These are phyloP conservation scores for Apiosordaria backusii DNA, from an alignment of 495 filamentous ascomycete species.

Conservation along the genomic window DNA sequence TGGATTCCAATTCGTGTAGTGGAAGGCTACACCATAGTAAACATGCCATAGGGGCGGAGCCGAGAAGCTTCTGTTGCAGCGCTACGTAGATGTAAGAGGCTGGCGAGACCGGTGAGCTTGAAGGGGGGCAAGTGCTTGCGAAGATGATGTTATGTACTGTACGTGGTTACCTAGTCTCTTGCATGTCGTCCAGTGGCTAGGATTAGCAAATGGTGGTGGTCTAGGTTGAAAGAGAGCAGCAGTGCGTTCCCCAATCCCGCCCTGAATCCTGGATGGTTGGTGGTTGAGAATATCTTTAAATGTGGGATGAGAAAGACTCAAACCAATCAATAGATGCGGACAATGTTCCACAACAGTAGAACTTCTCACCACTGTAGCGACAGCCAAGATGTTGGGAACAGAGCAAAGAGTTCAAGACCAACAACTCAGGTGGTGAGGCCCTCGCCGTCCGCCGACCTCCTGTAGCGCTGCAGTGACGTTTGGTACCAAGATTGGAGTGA, in stretches of 20 bases:
- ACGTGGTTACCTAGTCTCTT: too few relatives aligned
- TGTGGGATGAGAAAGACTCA: not conserved
- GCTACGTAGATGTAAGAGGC: not conserved
- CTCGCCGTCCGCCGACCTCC: not conserved
- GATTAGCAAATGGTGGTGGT: not conserved
- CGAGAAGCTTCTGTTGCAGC: too few relatives aligned
- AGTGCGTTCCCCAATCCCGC: too few relatives aligned
- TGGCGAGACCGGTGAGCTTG: not conserved
- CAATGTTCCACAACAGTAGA: not conserved
- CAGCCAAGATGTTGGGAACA: not conserved
- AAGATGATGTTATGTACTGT: too few relatives aligned
- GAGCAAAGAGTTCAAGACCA: not conserved
- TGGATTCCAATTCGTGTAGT: not conserved
- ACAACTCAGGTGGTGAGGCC: not conserved
- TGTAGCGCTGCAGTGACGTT: not conserved
- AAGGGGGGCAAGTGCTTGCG: too few relatives aligned
- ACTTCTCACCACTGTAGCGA: not conserved
- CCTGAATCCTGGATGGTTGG: too few relatives aligned
- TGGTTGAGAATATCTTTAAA: not conserved
- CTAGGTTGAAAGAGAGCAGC: not conserved
- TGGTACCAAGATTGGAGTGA: not conserved
- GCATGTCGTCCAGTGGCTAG: too few relatives aligned
- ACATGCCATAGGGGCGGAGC: not conserved
- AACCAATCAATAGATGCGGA: not conserved
- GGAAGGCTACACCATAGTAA: not conserved